These are phyloP conservation scores for Plectosphaerella cucumerina DNA, from an alignment of 2,329 filamentous ascomycete species.

Conservation along the genomic window DNA sequence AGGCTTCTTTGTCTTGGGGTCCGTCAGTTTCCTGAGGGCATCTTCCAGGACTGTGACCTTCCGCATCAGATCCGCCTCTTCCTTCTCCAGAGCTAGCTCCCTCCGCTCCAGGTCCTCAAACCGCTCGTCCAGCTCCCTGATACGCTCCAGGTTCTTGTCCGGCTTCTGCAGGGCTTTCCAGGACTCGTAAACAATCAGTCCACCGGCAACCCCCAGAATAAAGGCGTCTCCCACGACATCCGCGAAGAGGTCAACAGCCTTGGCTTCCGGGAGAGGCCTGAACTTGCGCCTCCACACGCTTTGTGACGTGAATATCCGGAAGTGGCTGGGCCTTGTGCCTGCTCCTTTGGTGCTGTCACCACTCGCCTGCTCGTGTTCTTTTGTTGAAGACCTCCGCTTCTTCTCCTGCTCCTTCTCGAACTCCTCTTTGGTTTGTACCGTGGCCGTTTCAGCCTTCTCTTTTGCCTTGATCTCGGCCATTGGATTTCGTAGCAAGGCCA, in stretches of 20 bases:
- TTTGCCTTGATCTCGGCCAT: slow-evolving; percentile 55
- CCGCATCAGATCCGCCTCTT: slow-evolving; percentile 39
- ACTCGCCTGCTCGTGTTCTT: slow-evolving; percentile 33
- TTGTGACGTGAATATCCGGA: slow-evolving; percentile 16
- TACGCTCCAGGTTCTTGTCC: slow-evolving; percentile 49
- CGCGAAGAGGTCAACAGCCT: slow-evolving; percentile 63
- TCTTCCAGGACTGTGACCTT: slow-evolving; percentile 51
- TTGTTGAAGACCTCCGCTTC: slow-evolving; percentile 28
- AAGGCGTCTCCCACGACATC: slow-evolving; percentile 62
- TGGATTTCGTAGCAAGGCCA: slow-evolving; percentile 53
- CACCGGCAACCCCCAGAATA: slow-evolving; percentile 55
- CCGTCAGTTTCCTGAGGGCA: slow-evolving; percentile 44
- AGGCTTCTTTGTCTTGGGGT: slow-evolving; percentile 54
- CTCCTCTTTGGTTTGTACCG: slow-evolving; percentile 62
- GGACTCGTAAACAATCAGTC: slow-evolving; percentile 58
- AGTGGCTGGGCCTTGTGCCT: not conserved
- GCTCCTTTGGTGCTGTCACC: not conserved
- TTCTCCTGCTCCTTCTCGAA: slow-evolving; percentile 47
- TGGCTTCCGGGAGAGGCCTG: slow-evolving; percentile 56
- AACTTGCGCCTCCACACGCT: slow-evolving; percentile 62
- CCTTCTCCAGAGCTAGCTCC: slow-evolving; percentile 43
- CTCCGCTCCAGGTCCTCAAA: slow-evolving; percentile 45
- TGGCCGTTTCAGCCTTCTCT: slow-evolving; percentile 59
- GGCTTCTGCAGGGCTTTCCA: slow-evolving; percentile 56
- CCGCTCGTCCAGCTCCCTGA: slow-evolving; percentile 43